A percentile compares a stretch with the other conserved stretches of the same genome.
phyloP scores from a whole-genome alignment of 495 filamentous ascomycete species.

The Aspergillus avenaceus region DNA sequence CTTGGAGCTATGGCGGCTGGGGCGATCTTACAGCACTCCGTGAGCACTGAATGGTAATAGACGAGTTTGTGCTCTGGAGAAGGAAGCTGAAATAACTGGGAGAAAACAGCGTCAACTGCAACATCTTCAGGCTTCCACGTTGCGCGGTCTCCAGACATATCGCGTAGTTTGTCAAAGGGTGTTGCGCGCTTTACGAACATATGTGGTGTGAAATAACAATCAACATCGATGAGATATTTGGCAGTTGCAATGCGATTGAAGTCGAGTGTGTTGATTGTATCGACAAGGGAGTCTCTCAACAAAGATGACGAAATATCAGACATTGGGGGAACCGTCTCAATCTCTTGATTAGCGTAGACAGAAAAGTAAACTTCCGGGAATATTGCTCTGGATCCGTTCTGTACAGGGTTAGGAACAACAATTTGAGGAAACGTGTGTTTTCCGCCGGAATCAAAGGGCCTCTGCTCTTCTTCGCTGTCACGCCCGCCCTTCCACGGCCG shows the following conservation, averaged over 20 bases:
- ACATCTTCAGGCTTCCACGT: constrained; percentile 99
- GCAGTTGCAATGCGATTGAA: constrained; percentile 86
- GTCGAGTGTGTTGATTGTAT: constrained; percentile 91
- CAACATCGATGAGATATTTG: constrained; percentile 86
- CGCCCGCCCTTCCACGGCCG: constrained; percentile 65
- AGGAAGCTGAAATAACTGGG: constrained; percentile 85
- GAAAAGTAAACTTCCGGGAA: constrained; percentile 95
- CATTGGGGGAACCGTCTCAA: constrained; percentile 83
- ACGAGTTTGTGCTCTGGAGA: constrained; percentile 88
- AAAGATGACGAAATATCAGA: constrained; percentile 73
- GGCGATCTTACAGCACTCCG: constrained; percentile 90
- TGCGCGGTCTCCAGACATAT: constrained; percentile 58
- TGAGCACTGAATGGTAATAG: constrained; percentile 93
- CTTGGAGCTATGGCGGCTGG: constrained; percentile 95
- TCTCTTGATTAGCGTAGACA: constrained; percentile 81
- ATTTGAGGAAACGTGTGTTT: constrained; percentile 77
- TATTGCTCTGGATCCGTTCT: constrained; percentile 66
- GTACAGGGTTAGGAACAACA: constrained; percentile 67
- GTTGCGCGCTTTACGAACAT: constrained; percentile 93
- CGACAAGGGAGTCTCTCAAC: constrained; percentile 78
- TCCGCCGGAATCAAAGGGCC: constrained; percentile 45
- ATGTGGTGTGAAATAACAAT: constrained; percentile 83
- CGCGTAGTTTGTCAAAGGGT: constrained; percentile 81
- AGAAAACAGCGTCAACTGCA: constrained; percentile 94
- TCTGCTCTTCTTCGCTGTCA: constrained; percentile 31